Percentiles rank a stretch among this genome's conserved stretches.
Evolutionary conservation across 768 basidiomycete genomes (phyloP).

Genomic region (Trametes cinnabarina): DNA sequence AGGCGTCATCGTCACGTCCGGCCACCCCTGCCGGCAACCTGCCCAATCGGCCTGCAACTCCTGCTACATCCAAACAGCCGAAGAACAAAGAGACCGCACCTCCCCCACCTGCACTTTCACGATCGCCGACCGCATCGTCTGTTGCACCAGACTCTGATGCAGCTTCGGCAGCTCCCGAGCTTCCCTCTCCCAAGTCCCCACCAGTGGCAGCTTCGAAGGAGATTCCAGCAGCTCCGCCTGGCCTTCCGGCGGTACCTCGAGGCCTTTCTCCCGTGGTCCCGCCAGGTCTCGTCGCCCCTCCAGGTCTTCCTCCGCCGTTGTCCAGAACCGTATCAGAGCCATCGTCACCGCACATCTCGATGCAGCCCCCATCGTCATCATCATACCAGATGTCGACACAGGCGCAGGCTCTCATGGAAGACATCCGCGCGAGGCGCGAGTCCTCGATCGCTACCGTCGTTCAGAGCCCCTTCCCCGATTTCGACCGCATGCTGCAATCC

Average conservation of each 20-base stretch:
- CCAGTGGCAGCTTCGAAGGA: constrained; percentile 37
- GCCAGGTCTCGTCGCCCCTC: constrained; percentile 57
- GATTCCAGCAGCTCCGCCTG: constrained; percentile 44
- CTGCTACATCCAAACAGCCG: constrained; percentile 40
- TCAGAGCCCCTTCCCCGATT: constrained; percentile 79
- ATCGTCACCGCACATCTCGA: constrained; percentile 49
- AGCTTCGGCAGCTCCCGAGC: constrained; percentile 44
- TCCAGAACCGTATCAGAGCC: constrained; percentile 44
- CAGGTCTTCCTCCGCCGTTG: constrained; percentile 45
- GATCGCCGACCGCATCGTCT: constrained; percentile 46
- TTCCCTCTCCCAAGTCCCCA: constrained; percentile 37
- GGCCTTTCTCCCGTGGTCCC: constrained; percentile 55
- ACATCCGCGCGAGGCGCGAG: constrained; percentile 75
- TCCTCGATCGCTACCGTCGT: constrained; percentile 42
- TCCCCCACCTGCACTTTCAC: constrained; percentile 35
- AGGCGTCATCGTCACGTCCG: constrained; percentile 55
- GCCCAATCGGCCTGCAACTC: constrained; percentile 43
- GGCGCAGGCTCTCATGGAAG: constrained; percentile 80
- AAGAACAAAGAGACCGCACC: constrained; percentile 38
- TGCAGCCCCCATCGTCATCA: constrained; percentile 46
- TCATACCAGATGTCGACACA: constrained; percentile 87
- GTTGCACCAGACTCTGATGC: constrained; percentile 50
- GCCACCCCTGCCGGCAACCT: constrained; percentile 45
- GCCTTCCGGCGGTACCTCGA: constrained; percentile 52
- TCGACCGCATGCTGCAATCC: constrained; percentile 79